These are phyloP conservation scores for Sporisorium reilianum DNA, from an alignment of 1,284 basidiomycete genomes.

Conservation along the genomic window DNA sequence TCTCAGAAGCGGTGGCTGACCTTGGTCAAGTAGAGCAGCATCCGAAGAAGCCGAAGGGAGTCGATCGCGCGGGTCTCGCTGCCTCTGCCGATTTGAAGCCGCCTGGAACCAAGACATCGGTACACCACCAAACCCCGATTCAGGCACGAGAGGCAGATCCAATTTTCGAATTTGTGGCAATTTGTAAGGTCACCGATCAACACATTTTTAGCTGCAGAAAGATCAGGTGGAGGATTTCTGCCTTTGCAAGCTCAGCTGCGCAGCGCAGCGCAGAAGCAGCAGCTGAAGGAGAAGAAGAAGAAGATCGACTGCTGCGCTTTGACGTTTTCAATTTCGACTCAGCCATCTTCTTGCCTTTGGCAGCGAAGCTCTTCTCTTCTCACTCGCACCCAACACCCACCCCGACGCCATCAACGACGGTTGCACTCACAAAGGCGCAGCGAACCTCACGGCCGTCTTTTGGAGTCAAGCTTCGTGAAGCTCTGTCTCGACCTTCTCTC, in stretches of 20 bases:
- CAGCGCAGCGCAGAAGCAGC: background rate
- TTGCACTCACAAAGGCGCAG: background rate
- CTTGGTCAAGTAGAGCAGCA: no score
- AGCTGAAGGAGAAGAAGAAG: background rate
- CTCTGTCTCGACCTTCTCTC: no score
- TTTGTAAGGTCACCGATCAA: background rate
- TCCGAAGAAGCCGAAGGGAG: no score
- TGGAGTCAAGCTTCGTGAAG: no score
- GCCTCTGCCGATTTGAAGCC: background rate
- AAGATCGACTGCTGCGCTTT: slow-evolving; percentile 4
- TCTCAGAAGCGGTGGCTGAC: no score
- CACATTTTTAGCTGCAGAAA: background rate
- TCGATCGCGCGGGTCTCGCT: no score
- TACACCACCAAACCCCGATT: background rate
- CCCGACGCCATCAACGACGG: background rate
- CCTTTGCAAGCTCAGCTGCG: slow-evolving; percentile 3
- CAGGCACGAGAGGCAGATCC: background rate
- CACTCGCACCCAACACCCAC: background rate
- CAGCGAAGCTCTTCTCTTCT: background rate
- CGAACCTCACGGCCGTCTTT: no score
- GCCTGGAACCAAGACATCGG: background rate
- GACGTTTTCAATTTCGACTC: slow-evolving; percentile 13
- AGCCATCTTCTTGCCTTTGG: background rate
- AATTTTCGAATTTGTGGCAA: background rate
- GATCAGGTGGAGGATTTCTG: slow-evolving; percentile 5